Evolutionary conservation across 208 protist genomes (phyloP), one percentile per base, ranked within the genome.

Genomic region (Acanthamoeba culbertsoni): DNA sequence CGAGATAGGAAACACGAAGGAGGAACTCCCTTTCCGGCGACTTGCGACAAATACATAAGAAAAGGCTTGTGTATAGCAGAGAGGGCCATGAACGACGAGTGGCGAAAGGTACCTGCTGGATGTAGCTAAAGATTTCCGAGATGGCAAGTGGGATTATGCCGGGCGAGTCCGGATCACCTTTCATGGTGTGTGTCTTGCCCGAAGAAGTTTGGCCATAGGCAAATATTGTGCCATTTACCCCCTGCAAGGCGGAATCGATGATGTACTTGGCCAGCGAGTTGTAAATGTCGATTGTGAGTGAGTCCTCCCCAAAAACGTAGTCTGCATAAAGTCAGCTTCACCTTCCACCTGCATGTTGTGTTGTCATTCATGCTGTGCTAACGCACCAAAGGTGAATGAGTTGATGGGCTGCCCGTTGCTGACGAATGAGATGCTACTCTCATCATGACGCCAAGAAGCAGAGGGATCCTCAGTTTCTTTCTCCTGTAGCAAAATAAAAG

Each of bases 131-230:
- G 45, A 96, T 79, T 6, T 96, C 79, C 0, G 90, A 33, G 42
- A 97, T 94, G 31, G 96, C 94, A 3, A 94, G 92, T 0, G 96
- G 94, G n/a, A 97, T 96, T 8, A 97, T 92, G 42, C 96, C 96
- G 1, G 94, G 95, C 6, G 92, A 37, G 8, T 51, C 46, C 2
- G 12, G 7, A 0, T 33, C 62, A 71, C 97, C 97, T 35, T 77
- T 91, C 96, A 98, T 98, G 23, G 97, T 98, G 95, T 95, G 86
- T 8, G 97, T 98, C 92, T 98, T 98, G 4, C 97, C 97, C 16
- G 94, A 96, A 8, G 92, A 94, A 7, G 97, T 98, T 26, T 98
- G 96, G 1, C 97, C 97, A 82, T 98, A 98, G 8, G 96, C 96
- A 68, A 97, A 97, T 63, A 97, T 97, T 59, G 96, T 97, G 65